Conservation (phyloP, 2,329 filamentous ascomycete genomes). For the Alternaria tenuissima region DNA sequence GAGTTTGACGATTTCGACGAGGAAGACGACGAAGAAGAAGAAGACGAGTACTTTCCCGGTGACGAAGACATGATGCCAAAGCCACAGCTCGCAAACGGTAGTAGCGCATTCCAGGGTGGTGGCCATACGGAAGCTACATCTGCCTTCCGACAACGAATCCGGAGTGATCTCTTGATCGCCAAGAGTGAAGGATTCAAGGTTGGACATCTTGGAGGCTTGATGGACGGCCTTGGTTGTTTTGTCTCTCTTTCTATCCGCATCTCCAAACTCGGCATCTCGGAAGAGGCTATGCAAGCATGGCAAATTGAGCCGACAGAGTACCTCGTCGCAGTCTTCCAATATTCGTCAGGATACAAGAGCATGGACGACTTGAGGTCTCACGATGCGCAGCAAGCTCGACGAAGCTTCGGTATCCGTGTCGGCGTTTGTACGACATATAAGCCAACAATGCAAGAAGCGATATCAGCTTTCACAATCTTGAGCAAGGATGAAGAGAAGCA, state of each 20-base stretch:
- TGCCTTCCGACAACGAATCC: constrained; percentile 55
- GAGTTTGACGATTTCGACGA: constrained; percentile 42
- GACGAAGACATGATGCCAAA: constrained; percentile 52
- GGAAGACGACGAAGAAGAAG: constrained; percentile 47
- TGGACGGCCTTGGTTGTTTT: constrained; percentile 58
- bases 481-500: constrained; percentile 44
- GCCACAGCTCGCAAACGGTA: constrained; percentile 17
- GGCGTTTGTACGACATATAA: constrained; percentile 78
- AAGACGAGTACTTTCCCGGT: constrained; percentile 46
- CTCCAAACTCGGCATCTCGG: constrained; percentile 74
- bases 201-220: constrained; percentile 65
- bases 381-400: constrained; percentile 47
- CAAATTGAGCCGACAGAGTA: constrained; percentile 72
- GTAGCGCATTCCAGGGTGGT: not conserved
- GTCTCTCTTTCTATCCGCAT: constrained; percentile 75
- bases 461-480: constrained; percentile 59
- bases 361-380: constrained; percentile 63
- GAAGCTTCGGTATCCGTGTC: constrained; percentile 67
- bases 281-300: constrained; percentile 81
- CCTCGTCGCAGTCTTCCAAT: constrained; percentile 75
- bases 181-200: constrained; percentile 75
- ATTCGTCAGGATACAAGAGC: constrained; percentile 67
- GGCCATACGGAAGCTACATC: constrained; percentile 33
- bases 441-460: constrained; percentile 66
- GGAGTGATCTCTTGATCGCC: constrained; percentile 67